Conservation (phyloP, 768 basidiomycete genomes). For the Podaxis sp. region DNA sequence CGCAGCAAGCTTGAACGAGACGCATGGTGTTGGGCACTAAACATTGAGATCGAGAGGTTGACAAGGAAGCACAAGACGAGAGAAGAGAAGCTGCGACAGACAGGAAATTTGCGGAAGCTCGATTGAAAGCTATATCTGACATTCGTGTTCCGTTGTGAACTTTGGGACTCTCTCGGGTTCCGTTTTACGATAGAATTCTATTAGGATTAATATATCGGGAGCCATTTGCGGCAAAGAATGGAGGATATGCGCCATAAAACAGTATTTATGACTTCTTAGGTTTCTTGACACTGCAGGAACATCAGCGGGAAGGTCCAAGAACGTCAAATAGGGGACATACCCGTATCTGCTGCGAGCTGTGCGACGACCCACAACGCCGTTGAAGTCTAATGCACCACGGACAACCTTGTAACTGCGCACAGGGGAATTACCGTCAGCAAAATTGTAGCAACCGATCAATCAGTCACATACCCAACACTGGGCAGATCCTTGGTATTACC, state of each 20-base stretch:
- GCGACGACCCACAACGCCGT: slow-evolving; percentile 81
- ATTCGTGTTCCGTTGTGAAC: neutral
- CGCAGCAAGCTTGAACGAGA: slow-evolving; percentile 88
- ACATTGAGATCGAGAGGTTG: slow-evolving; percentile 83
- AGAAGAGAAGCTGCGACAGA: slow-evolving; percentile 64
- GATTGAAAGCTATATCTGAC: slow-evolving; percentile 5
- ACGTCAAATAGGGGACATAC: slow-evolving; percentile 38
- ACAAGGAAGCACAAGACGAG: slow-evolving; percentile 58
- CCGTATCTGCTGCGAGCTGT: slow-evolving; percentile 90
- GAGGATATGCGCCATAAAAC: slow-evolving; percentile 8
- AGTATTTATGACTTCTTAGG: slow-evolving; percentile 63
- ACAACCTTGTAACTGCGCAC: slow-evolving; percentile 85
- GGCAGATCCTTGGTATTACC: slow-evolving; percentile 97
- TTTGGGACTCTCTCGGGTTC: neutral
- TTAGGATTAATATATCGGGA: slow-evolving; percentile 8
- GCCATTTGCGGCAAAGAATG: slow-evolving; percentile 2
- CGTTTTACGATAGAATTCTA: slow-evolving; percentile 1
- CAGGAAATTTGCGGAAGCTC: slow-evolving; percentile 52
- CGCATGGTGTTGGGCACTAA: slow-evolving; percentile 93
- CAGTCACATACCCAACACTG: slow-evolving; percentile 75
- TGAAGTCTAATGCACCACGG: slow-evolving; percentile 88
- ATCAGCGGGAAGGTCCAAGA: slow-evolving; percentile 12
- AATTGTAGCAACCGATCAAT: neutral
- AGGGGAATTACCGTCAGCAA: neutral
- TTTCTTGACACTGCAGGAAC: slow-evolving; percentile 68